Evolutionary conservation across 345 rosid species (phyloP), one percentile per base, ranked within the genome.

Genomic region (Euphorbia peplus): DNA sequence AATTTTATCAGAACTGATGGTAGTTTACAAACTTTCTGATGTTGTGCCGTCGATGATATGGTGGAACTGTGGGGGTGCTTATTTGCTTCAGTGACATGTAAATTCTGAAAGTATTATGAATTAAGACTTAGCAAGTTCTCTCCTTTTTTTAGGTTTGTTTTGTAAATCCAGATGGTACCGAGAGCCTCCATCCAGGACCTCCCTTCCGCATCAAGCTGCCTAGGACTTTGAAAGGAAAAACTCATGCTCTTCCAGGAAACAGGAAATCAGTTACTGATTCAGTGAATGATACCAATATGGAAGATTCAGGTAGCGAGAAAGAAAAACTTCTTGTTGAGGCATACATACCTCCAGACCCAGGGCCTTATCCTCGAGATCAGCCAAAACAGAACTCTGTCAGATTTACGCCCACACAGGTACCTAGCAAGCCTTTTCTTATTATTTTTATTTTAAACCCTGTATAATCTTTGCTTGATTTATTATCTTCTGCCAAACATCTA

Each of bases 291-390:
- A 84, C 70, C 77, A 78, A 81, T 51, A 80, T 78, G 88, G 82
- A 65, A 42, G 91, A 86, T 82, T 67, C 76, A 48, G 72, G 72
- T 70, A 54, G 64, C 5, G 81, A 81, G 69, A 88, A 88, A 76
- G 97, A 87, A 73, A 79, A 80, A 76, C 92, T 95, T 64, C 68
- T 82, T 82, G 96, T 95, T 69, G 96, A 95, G 84, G 87, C 97
- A 4, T 95, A 95, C 69, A 81, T 91, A 69, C 93, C 97, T 63
- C 88, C 96, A 37, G 95, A 91, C 70, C 99, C 97, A 30, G 99
- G 99, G 75, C 97, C 97, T 69, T 95, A 95, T 78, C 99, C 95
- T 61, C 99, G 91, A 81, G 99, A 95, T 84, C 96, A 91, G 81
- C 99, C 99, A 26, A 91, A 91, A 80, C 95, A 87, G 76, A 95